Conservation (phyloP, 306 rosid genomes). For the Adenanthera pavonina region DNA sequence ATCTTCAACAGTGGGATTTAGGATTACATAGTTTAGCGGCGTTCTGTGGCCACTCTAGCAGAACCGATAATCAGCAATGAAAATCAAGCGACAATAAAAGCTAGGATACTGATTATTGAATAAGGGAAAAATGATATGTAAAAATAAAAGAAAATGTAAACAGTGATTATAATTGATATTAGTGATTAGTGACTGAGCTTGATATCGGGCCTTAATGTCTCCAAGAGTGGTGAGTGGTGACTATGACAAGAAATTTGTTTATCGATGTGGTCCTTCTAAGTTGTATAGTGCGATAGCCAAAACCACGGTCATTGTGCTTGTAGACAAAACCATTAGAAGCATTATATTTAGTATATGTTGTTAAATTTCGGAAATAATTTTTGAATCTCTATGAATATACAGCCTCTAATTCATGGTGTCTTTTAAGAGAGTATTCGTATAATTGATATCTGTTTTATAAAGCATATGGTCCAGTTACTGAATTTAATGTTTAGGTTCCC, state of each 20-base stretch:
- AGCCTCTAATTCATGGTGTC: neutral
- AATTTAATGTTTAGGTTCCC: neutral
- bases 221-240: neutral
- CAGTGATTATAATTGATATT: too few relatives aligned
- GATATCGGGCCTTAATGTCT: too few relatives aligned
- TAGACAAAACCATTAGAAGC: neutral
- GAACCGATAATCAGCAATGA: too few relatives aligned
- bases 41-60: too few relatives aligned
- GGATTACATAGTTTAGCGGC: too few relatives aligned
- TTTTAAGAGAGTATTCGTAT: neutral
- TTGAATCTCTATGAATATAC: neutral
- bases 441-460: neutral
- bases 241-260: neutral
- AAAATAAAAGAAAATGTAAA: too few relatives aligned
- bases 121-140: too few relatives aligned
- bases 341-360: neutral
- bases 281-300: neutral
- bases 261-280: slow-evolving; percentile 15
- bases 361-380: slow-evolving; percentile 22
- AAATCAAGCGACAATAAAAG: too few relatives aligned
- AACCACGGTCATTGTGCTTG: too few relatives aligned
- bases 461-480: neutral
- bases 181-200: too few relatives aligned
- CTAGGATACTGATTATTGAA: too few relatives aligned
- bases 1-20: too few relatives aligned